phyloP scores from a whole-genome alignment of 2,329 filamentous ascomycete species.

The Aureobasidium sp. region DNA sequence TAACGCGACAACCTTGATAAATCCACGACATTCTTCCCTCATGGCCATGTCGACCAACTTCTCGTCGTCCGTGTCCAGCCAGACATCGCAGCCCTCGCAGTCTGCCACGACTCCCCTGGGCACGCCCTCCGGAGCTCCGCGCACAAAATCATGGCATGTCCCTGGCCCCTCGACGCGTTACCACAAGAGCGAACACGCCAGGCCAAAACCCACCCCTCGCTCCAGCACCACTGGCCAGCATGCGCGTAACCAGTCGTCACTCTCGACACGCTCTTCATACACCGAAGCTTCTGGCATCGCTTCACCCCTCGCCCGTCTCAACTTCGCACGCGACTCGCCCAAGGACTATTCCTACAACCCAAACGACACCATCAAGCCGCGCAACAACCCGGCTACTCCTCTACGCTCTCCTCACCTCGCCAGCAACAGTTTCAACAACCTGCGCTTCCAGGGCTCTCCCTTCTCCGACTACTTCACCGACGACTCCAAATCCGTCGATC shows the following conservation, averaged over 20 bases:
- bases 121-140: conserved; percentile 4
- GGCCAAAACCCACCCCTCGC: conserved; percentile 6
- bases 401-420: conserved; percentile 13
- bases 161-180: conserved; percentile 26
- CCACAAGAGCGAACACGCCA: conserved; percentile 20
- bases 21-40: background rate
- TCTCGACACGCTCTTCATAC: conserved; percentile 4
- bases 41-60: conserved; percentile 10
- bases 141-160: conserved; percentile 22
- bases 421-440: conserved; percentile 6
- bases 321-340: conserved; percentile 4
- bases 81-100: background rate
- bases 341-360: conserved; percentile 7
- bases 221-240: conserved; percentile 1
- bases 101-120: conserved; percentile 12
- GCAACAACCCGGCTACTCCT: conserved; percentile 15
- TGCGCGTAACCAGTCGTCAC: background rate
- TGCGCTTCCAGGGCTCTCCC: conserved; percentile 26
- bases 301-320: conserved; percentile 14
- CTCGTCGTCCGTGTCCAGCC: conserved; percentile 8
- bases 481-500: conserved; percentile 22
- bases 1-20: conserved; percentile 10
- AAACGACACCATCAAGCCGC: conserved; percentile 12
- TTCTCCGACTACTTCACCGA: conserved; percentile 35
- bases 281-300: conserved; percentile 1